A percentile compares a stretch with the other conserved stretches of the same genome.
These are phyloP conservation scores for Corymbia calophylla DNA, from an alignment of 441 rosid species.

Conservation along the genomic window DNA sequence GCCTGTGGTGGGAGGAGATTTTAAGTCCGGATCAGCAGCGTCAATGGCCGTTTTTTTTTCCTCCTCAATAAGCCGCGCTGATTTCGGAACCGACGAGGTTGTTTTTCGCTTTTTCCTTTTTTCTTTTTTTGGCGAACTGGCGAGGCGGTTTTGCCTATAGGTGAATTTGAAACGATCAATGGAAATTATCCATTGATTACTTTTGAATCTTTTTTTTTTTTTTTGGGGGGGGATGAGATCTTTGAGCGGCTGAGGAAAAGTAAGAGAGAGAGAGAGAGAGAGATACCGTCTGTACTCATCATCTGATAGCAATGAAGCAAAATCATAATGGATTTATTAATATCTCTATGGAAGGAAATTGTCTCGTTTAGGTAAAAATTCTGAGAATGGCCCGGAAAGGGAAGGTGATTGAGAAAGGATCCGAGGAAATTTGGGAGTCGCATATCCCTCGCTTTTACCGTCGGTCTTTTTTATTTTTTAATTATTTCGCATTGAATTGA, in stretches of 20 bases:
- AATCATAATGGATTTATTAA: background rate
- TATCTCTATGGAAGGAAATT: background rate
- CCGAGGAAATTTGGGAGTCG: background rate
- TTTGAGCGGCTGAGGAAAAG: background rate
- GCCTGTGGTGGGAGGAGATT: background rate
- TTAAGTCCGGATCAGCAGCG: background rate
- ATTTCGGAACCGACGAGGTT: background rate
- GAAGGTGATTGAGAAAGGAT: background rate
- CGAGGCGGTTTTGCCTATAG: background rate
- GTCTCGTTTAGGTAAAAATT: background rate
- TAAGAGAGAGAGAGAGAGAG: background rate
- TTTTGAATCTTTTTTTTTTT: background rate
- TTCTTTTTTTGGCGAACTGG: background rate
- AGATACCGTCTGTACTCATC: background rate
- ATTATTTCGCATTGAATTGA: too few species aligned
- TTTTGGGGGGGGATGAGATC: background rate
- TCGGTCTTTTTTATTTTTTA: too few species aligned
- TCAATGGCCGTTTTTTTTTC: background rate
- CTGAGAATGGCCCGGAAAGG: background rate
- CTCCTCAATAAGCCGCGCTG: background rate
- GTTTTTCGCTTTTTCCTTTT: background rate
- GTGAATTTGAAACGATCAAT: background rate
- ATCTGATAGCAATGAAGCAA: background rate
- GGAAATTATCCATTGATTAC: background rate
- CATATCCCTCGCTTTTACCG: background rate